Conservation (phyloP, 2,329 filamentous ascomycete genomes). For the Xylariaceae sp. region DNA sequence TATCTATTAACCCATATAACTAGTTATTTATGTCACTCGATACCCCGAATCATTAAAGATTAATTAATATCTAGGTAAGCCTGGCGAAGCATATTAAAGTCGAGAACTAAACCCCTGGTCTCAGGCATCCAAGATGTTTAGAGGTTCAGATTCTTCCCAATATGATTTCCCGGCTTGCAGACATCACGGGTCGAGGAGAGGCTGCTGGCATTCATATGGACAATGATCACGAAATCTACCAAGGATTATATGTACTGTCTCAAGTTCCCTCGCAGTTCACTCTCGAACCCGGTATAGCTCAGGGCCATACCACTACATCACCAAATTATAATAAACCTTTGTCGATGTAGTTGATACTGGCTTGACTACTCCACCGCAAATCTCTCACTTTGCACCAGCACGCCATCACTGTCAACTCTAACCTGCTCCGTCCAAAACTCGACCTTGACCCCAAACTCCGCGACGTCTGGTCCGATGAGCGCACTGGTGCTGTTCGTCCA, state of each 20-base stretch:
- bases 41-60: background rate
- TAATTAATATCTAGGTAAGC: background rate
- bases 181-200: too few relatives aligned
- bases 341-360: too few relatives aligned
- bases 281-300: too few relatives aligned
- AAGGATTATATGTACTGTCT: too few relatives aligned
- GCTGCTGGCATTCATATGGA: too few relatives aligned
- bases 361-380: conserved; percentile 11
- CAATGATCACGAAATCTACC: too few relatives aligned
- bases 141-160: background rate
- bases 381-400: conserved; percentile 26
- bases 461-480: conserved; percentile 14
- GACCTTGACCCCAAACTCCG: conserved; percentile 32
- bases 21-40: background rate
- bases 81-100: background rate
- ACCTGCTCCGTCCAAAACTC: conserved; percentile 35
- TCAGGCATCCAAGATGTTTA: background rate
- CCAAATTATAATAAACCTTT: too few relatives aligned
- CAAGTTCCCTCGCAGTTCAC: too few relatives aligned
- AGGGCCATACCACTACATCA: too few relatives aligned
- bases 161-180: too few relatives aligned
- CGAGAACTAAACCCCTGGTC: too few relatives aligned
- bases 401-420: conserved; percentile 25
- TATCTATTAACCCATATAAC: background rate
- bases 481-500: conserved; percentile 36